phyloP scores from a whole-genome alignment of 1,139 yeast genomes.

The Magnusiomyces fungicola region DNA sequence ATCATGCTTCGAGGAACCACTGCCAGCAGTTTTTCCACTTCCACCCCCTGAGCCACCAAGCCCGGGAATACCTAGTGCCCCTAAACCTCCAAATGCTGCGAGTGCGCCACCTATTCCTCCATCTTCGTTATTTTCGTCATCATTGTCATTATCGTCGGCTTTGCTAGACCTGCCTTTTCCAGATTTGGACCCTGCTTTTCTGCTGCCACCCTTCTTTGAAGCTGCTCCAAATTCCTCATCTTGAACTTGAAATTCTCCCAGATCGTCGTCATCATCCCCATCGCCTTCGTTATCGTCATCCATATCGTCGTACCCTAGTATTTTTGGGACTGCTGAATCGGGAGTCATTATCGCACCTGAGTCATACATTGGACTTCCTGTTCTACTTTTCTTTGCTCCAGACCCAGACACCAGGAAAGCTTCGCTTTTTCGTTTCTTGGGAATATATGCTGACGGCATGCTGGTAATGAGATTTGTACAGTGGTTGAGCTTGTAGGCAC shows the following conservation, averaged over 20 bases:
- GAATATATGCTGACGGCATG: conserved; percentile 1
- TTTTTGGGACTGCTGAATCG: neutral
- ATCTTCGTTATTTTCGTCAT: conserved; percentile 33
- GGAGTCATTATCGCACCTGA: neutral
- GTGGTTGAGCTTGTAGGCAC: too few relatives aligned
- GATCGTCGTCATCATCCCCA: conserved; percentile 20
- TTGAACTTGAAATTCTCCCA: conserved; percentile 17
- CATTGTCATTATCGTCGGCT: conserved; percentile 33
- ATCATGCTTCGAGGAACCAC: neutral
- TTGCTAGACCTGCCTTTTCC: conserved; percentile 19
- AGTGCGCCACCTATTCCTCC: conserved; percentile 15
- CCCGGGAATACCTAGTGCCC: conserved; percentile 12
- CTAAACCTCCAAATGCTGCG: conserved; percentile 13
- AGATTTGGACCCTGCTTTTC: conserved; percentile 17
- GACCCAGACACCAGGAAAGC: neutral
- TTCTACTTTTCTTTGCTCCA: neutral
- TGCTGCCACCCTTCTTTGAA: conserved; percentile 10
- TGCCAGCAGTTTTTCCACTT: conserved; percentile 6
- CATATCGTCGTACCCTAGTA: neutral
- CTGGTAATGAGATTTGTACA: neutral
- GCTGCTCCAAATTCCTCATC: conserved; percentile 15
- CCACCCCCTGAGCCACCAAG: conserved; percentile 17
- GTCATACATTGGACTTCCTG: neutral
- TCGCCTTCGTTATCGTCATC: conserved; percentile 8
- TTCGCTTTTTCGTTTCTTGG: conserved; percentile 2